Conservation (phyloP, 1,284 basidiomycete genomes). For the Irpex lacteus region DNA sequence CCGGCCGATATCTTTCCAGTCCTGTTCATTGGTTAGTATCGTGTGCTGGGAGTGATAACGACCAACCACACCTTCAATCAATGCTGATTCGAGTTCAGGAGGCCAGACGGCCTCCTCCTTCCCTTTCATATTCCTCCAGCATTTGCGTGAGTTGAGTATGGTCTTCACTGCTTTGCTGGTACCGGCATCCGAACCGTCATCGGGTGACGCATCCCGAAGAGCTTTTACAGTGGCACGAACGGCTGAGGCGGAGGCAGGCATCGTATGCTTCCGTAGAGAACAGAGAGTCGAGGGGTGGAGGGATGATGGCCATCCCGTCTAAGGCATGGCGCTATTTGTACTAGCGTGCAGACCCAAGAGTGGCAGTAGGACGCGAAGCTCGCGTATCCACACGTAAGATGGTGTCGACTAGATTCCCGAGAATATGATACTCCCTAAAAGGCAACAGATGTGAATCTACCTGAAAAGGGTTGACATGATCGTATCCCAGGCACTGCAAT, state of each 20-base stretch:
- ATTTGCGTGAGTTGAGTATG: conserved; percentile 52
- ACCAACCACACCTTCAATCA: conserved; percentile 55
- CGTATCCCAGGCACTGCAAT: neutral
- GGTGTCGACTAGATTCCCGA: neutral
- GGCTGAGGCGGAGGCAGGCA: neutral
- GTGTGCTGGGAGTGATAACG: neutral
- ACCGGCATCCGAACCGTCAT: neutral
- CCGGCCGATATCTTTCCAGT: conserved; percentile 65
- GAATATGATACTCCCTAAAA: neutral
- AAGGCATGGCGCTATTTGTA: neutral
- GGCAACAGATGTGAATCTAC: neutral
- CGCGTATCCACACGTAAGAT: neutral
- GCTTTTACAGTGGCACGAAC: neutral
- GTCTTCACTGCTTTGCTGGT: conserved; percentile 16
- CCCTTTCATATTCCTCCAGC: conserved; percentile 65
- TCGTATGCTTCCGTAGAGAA: neutral
- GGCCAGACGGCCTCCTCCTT: conserved; percentile 67
- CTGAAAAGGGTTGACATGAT: neutral
- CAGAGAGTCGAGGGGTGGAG: neutral
- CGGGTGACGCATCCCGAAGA: conserved; percentile 2
- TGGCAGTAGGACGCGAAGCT: conserved; percentile 3
- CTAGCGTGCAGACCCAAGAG: neutral
- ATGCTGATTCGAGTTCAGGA: conserved; percentile 63
- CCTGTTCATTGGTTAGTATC: conserved; percentile 31
- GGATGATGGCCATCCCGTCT: neutral